Conservation (phyloP, 495 filamentous ascomycete genomes). For the Aspergillus conjunctus region DNA sequence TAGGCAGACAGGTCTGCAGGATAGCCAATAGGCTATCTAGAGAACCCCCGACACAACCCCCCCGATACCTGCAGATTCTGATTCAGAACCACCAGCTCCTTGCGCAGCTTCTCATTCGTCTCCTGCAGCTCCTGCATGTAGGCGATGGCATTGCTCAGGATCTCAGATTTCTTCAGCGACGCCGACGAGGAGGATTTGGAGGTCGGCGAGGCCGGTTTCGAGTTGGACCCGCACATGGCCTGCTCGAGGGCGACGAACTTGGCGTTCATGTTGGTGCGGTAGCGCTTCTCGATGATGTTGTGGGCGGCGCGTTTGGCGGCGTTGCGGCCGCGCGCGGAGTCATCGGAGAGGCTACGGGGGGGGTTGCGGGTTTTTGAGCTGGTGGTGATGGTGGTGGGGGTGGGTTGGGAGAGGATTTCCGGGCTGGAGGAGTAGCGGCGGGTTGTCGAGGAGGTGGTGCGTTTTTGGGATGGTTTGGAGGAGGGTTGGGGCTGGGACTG, state of each 20-base stretch:
- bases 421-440: constrained; percentile 37
- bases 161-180: constrained; percentile 53
- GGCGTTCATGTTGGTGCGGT: constrained; percentile 57
- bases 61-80: constrained; percentile 19
- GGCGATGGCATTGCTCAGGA: constrained; percentile 69
- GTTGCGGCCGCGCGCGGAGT: constrained; percentile 41
- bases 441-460: constrained; percentile 36
- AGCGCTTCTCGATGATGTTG: constrained; percentile 57
- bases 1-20: too few species aligned
- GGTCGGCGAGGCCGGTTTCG: constrained; percentile 20
- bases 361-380: constrained; percentile 29
- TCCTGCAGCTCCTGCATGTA: constrained; percentile 62
- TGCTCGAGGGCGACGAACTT: constrained; percentile 51
- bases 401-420: constrained; percentile 29
- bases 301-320: constrained; percentile 54
- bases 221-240: constrained; percentile 35
- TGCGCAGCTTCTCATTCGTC: constrained; percentile 42
- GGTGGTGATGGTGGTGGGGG: constrained; percentile 21
- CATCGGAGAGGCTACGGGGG: constrained; percentile 34
- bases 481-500: constrained; percentile 22
- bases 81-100: constrained; percentile 42
- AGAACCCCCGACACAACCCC: background rate
- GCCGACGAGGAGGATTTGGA: constrained; percentile 25
- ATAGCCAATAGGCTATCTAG: background rate
- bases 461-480: constrained; percentile 15